A percentile compares a stretch with the other conserved stretches of the same genome.
Conservation (phyloP, 148 eudicot genomes). For the Limonium bicolor region DNA sequence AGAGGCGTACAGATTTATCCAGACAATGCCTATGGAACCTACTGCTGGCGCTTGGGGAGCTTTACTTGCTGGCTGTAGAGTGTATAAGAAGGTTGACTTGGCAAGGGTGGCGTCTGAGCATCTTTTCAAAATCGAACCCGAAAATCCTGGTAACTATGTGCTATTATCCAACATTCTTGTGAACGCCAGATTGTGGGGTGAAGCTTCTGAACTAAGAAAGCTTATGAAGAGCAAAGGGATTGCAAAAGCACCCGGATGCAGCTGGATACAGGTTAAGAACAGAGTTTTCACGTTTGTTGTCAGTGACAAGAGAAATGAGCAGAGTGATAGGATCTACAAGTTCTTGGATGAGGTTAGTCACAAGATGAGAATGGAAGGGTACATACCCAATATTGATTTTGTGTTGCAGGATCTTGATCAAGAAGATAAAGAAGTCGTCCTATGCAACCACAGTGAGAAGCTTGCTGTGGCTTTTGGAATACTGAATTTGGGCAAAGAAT, state of each 20-base stretch:
- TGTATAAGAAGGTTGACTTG: constrained; percentile 62
- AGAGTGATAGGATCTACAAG: constrained; percentile 37
- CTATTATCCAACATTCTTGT: constrained; percentile 45
- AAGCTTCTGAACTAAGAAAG: constrained; percentile 57
- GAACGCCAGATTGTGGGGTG: constrained; percentile 48
- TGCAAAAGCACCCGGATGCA: constrained; percentile 63
- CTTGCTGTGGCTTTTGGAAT: constrained; percentile 77
- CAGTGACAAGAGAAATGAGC: constrained; percentile 57
- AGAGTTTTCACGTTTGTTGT: constrained; percentile 55
- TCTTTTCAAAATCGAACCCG: constrained; percentile 55
- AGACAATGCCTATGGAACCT: constrained; percentile 57
- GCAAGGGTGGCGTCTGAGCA: constrained; percentile 49
- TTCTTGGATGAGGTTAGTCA: constrained; percentile 38
- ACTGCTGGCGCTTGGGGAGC: constrained; percentile 79
- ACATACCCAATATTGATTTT: constrained; percentile 53
- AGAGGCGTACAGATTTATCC: constrained; percentile 51
- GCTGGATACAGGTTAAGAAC: constrained; percentile 67
- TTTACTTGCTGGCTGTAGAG: constrained; percentile 66
- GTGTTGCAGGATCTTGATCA: constrained; percentile 71
- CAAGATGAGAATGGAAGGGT: constrained; percentile 58
- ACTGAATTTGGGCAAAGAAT: constrained; percentile 50
- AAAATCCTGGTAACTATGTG: constrained; percentile 74
- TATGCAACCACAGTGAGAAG: constrained; percentile 78
- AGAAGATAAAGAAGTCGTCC: constrained; percentile 59
- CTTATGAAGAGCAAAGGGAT: constrained; percentile 51